Conservation (phyloP, 176 grass and related monocot species). For the Zoysia pacifica region DNA sequence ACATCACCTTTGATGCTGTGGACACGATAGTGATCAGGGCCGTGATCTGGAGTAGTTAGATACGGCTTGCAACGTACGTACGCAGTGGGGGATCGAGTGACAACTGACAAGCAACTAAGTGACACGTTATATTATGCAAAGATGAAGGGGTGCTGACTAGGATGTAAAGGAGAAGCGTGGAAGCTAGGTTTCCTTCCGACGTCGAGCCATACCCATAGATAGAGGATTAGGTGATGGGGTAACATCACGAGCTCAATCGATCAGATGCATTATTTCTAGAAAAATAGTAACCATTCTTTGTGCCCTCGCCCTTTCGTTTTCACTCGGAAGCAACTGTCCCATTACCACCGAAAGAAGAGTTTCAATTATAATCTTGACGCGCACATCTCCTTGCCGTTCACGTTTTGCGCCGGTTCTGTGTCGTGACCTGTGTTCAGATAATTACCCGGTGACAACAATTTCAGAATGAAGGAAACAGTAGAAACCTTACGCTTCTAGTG, state of each 20-base stretch:
- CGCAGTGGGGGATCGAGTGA: constrained; percentile 31
- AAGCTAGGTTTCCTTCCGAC: background rate
- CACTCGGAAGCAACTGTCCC: constrained; percentile 28
- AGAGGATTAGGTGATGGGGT: constrained; percentile 67
- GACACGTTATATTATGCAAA: constrained; percentile 4
- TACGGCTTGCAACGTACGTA: constrained; percentile 2
- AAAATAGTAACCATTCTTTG: constrained; percentile 19
- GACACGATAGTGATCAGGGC: constrained; percentile 9
- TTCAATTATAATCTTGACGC: background rate
- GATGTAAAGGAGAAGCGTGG: constrained; percentile 30
- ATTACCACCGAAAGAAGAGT: constrained; percentile 1
- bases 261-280: constrained; percentile 13
- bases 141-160: constrained; percentile 11
- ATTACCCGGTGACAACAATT: too few relatives aligned
- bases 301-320: constrained; percentile 10
- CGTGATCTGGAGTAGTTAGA: constrained; percentile 33
- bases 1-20: constrained; percentile 1
- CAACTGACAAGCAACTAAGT: background rate
- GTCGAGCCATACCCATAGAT: background rate
- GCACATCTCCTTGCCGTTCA: constrained; percentile 32
- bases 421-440: background rate
- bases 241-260: constrained; percentile 46
- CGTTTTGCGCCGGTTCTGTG: background rate
- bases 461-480: too few relatives aligned
- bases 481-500: too few relatives aligned